Conservation (phyloP, 2,329 filamentous ascomycete genomes). For the Dendrostoma leiphaemia region DNA sequence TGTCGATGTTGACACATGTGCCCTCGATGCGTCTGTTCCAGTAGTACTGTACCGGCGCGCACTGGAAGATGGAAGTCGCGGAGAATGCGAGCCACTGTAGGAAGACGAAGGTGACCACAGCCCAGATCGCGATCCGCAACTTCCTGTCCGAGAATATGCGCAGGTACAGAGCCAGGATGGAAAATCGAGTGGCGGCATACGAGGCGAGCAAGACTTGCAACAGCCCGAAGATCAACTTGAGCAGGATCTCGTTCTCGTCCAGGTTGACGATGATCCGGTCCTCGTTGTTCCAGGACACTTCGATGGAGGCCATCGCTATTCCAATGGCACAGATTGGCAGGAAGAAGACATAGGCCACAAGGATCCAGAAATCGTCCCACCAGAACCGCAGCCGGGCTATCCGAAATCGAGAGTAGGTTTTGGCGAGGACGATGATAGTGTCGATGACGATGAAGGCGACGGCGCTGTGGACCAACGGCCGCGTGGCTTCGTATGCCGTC, state of each 20-base stretch:
- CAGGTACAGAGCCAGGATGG: constrained; percentile 17
- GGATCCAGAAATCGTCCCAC: constrained; percentile 19
- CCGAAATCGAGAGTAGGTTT: constrained; percentile 12
- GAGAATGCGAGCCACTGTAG: constrained; percentile 13
- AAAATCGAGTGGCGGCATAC: constrained; percentile 13
- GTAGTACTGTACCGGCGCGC: constrained; percentile 6
- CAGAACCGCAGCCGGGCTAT: constrained; percentile 13
- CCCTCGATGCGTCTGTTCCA: constrained; percentile 9
- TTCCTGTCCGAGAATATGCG: constrained; percentile 8
- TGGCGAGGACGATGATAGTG: constrained; percentile 14
- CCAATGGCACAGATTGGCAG: constrained; percentile 15
- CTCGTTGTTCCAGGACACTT: constrained; percentile 8
- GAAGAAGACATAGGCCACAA: constrained; percentile 9
- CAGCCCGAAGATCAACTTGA: constrained; percentile 13
- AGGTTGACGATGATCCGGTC: constrained; percentile 11
- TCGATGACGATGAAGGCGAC: constrained; percentile 9
- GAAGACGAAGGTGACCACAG: constrained; percentile 2
- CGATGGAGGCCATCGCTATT: constrained; percentile 6
- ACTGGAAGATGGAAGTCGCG: neutral
- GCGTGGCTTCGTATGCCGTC: constrained; percentile 12
- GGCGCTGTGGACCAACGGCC: constrained; percentile 7
- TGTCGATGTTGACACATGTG: constrained; percentile 9
- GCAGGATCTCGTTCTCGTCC: constrained; percentile 12
- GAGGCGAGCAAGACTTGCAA: constrained; percentile 10
- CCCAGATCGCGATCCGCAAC: constrained; percentile 8